Conservation (phyloP, 805 yeast species). For the Pichia nakasei region DNA sequence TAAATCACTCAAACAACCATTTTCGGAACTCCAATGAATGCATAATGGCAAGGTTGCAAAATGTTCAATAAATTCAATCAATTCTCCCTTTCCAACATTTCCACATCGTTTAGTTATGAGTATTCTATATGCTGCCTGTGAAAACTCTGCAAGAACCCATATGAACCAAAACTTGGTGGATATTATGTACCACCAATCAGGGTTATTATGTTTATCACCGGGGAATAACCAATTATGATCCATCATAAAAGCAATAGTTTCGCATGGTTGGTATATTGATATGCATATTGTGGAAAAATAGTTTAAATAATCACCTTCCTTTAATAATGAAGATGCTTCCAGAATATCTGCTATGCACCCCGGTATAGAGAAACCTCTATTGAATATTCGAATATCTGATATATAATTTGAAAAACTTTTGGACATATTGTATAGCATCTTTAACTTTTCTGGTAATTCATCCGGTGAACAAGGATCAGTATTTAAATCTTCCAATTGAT, state of each 20-base stretch:
- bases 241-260: slow-evolving; percentile 27
- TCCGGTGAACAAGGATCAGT: background rate
- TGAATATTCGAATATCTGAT: slow-evolving; percentile 29
- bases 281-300: slow-evolving; percentile 11
- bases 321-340: slow-evolving; percentile 2
- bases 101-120: slow-evolving; percentile 8
- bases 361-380: slow-evolving; percentile 29
- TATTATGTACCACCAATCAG: slow-evolving; percentile 23
- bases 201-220: slow-evolving; percentile 8
- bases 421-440: background rate
- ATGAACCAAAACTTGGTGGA: slow-evolving; percentile 29
- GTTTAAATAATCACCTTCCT: slow-evolving; percentile 8
- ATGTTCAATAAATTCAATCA: slow-evolving; percentile 20
- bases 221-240: slow-evolving; percentile 26
- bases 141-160: slow-evolving; percentile 26
- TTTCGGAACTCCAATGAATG: slow-evolving; percentile 29
- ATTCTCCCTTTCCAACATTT: slow-evolving; percentile 7
- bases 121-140: slow-evolving; percentile 3
- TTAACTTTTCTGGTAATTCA: background rate
- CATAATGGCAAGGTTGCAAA: slow-evolving; percentile 30
- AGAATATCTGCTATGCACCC: slow-evolving; percentile 11
- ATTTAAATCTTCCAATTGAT: no score
- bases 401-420: slow-evolving; percentile 25
- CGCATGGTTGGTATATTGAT: slow-evolving; percentile 26
- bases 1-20: slow-evolving; percentile 26